These are phyloP conservation scores for Ilex aquifolium DNA, from an alignment of 257 asterid genomes.

Conservation along the genomic window DNA sequence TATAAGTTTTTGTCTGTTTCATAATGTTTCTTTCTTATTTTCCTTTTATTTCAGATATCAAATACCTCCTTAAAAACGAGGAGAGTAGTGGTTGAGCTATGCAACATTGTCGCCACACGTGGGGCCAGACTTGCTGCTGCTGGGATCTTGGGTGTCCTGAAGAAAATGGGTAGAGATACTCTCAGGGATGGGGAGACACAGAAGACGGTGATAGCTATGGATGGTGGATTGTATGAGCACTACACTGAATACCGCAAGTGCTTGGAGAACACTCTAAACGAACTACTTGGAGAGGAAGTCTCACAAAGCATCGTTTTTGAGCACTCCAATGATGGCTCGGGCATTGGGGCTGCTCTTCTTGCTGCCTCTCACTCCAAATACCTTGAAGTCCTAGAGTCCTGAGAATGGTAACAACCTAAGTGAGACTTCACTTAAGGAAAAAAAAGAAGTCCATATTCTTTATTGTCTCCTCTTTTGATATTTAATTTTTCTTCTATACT, in stretches of 20 bases:
- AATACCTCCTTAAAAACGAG: slow-evolving; percentile 38
- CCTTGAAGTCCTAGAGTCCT: background rate
- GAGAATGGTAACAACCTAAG: slow-evolving; percentile 7
- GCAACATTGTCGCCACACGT: background rate
- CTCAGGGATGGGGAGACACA: background rate
- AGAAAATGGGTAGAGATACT: background rate
- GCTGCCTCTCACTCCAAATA: background rate
- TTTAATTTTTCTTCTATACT: background rate
- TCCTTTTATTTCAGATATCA: slow-evolving; percentile 40
- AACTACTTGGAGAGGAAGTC: background rate
- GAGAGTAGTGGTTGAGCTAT: background rate
- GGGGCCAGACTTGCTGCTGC: background rate
- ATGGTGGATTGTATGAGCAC: background rate
- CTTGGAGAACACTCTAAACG: background rate
- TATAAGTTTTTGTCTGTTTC: too few species aligned
- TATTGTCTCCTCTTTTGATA: background rate
- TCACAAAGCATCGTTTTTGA: background rate
- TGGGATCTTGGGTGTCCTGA: background rate
- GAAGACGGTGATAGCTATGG: background rate
- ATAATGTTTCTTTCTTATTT: background rate
- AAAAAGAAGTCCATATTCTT: background rate
- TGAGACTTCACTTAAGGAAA: background rate
- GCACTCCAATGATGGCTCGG: background rate
- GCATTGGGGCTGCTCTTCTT: background rate
- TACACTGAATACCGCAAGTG: background rate